Evolutionary conservation across 352 stramenopile species (phyloP), one percentile per base, ranked within the genome.

Genomic region (Phytopythium sindhum): DNA sequence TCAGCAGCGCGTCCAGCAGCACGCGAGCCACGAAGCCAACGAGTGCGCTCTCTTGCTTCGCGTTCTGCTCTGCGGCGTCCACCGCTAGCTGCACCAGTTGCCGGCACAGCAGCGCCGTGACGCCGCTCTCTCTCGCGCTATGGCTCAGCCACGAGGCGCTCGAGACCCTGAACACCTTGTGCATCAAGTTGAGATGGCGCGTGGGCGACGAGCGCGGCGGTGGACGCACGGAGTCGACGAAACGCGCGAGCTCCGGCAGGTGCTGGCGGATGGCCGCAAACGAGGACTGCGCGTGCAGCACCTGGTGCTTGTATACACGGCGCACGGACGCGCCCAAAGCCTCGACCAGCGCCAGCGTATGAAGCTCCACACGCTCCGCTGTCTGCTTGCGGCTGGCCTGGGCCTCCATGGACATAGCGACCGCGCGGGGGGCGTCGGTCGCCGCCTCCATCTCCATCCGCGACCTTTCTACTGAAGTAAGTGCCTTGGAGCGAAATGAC

Each of bases 71-170:
- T 2, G 7, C 33, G 10, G 50, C 29, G 23, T 66, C 56, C 35
- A 19, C 63, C n/a, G 67, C 57, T 24, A 78, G 65, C 2, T 72
- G 70, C 54, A 88, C 42, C 28, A 91, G 55, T 51, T 84, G 73
- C 42, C 78, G 74, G 53, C 80, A 81, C 44, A 91, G 60, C 29
- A 89, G 67, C 17, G 72, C 67, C 0, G 71, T 75, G 39, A 82
- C 66, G 19, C 83, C 83, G 48, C 78, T 90, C 48, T 91, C 61
- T 10, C 81, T 53, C 23, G 80, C 77, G 29, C 80, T 81, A 29
- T 77, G 83, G 42, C 73, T 80, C 26, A 91, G 60, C 83, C 83
- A 91, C 41, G 86, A 74, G 4, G 70, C 75, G 2, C 78, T 61
- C 28, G 68, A 66, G 31, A 86, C 70, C 12, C 31, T 33, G 29